Percentiles rank a stretch among this genome's conserved stretches.
These are phyloP conservation scores for Knoxia roxburghii DNA, from an alignment of 257 asterid genomes.

Conservation along the genomic window DNA sequence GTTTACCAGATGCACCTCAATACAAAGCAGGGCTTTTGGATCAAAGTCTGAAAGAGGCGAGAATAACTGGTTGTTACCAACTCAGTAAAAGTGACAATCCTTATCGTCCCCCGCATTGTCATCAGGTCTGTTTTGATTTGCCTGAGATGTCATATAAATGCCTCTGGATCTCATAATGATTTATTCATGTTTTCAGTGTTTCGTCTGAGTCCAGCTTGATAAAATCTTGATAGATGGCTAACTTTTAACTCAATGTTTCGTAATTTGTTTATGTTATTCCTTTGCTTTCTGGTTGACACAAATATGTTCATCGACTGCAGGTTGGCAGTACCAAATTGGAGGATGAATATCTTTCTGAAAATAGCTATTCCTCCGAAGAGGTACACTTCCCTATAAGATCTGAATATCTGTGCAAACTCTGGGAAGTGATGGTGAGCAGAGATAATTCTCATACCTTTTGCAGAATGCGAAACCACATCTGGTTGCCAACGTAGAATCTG, in stretches of 20 bases:
- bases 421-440: background rate
- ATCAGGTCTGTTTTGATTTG: constrained; percentile 31
- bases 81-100: constrained; percentile 49
- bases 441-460: constrained; percentile 18
- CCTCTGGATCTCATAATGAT: background rate
- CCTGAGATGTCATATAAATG: constrained; percentile 5
- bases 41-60: constrained; percentile 14
- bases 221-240: background rate
- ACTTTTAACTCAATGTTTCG: background rate
- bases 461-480: constrained; percentile 25
- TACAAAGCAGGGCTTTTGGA: constrained; percentile 22
- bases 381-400: background rate
- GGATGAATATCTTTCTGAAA: constrained; percentile 6
- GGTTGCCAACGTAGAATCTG: constrained; percentile 19
- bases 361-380: background rate
- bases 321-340: constrained; percentile 5
- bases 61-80: constrained; percentile 16
- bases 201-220: background rate
- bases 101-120: constrained; percentile 53
- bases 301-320: constrained; percentile 10
- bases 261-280: background rate
- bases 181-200: background rate
- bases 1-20: constrained; percentile 20
- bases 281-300: background rate
- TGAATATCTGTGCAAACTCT: background rate